Conservation (phyloP, 305 asterid species). For the Fraxinus paxiana region DNA sequence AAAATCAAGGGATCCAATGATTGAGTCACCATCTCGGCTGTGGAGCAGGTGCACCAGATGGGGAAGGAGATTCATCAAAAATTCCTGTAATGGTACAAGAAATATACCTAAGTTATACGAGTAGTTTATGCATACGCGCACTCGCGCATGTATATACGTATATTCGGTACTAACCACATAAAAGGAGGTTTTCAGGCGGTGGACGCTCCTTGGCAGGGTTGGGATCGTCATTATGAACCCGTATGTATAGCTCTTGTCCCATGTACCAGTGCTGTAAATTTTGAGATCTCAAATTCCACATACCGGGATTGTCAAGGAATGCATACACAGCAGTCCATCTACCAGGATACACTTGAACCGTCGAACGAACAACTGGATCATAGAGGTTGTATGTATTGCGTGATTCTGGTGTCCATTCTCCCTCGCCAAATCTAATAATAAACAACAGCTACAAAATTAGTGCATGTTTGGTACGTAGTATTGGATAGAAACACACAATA, state of each 20-base stretch:
- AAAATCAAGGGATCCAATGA: not conserved
- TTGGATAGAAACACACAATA: not conserved
- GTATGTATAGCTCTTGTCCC: constrained; percentile 57
- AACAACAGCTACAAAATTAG: not conserved
- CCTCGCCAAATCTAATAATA: constrained; percentile 33
- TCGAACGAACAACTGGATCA: constrained; percentile 43
- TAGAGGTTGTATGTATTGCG: constrained; percentile 32
- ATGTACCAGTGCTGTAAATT: constrained; percentile 48
- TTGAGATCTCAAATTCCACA: constrained; percentile 77
- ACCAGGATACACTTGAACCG: constrained; percentile 54
- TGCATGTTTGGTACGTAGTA: not conserved
- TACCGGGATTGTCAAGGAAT: constrained; percentile 65
- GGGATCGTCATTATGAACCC: constrained; percentile 56
- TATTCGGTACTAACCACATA: constrained; percentile 40
- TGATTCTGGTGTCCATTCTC: constrained; percentile 39
- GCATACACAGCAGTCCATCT: constrained; percentile 58
- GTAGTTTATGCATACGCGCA: not conserved
- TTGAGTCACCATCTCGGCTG: constrained; percentile 26
- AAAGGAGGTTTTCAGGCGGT: constrained; percentile 53
- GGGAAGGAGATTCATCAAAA: constrained; percentile 28
- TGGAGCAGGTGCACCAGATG: constrained; percentile 35
- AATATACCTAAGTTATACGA: not conserved
- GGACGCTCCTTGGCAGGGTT: constrained; percentile 66
- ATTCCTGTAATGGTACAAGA: constrained; percentile 18
- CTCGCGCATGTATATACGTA: not conserved